A percentile compares a stretch with the other conserved stretches of the same genome.
Conservation (phyloP, 1,284 basidiomycete genomes). For the Tylopilus sp. region DNA sequence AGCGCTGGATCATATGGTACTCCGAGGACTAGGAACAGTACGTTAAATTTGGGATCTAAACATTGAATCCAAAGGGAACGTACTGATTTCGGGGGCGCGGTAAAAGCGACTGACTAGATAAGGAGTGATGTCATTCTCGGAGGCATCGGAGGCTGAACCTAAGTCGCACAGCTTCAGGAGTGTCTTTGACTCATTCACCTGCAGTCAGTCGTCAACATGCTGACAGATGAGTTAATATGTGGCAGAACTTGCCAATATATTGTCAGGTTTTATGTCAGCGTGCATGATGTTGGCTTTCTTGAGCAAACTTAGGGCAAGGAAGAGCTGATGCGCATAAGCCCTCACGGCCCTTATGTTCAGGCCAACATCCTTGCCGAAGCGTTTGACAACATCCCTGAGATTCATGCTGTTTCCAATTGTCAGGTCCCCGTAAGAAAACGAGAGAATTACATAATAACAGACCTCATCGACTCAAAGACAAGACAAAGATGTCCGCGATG, state of each 20-base stretch:
- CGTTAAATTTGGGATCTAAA: slow-evolving; percentile 17
- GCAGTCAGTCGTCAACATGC: slow-evolving; percentile 10
- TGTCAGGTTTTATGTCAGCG: slow-evolving; percentile 97
- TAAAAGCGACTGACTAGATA: slow-evolving; percentile 99
- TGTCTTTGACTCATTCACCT: slow-evolving; percentile 96
- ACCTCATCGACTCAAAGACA: slow-evolving; percentile 95
- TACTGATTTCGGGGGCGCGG: slow-evolving; percentile 98
- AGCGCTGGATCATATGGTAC: slow-evolving; percentile 91
- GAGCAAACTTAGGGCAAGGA: slow-evolving; percentile 82
- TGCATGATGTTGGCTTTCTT: slow-evolving; percentile 93
- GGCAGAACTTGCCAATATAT: slow-evolving; percentile 70
- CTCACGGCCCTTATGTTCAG: slow-evolving; percentile 96
- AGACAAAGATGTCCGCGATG: slow-evolving; percentile 95
- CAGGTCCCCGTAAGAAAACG: slow-evolving; percentile 7
- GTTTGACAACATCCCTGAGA: slow-evolving; percentile 94
- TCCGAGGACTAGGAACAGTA: slow-evolving; percentile 71
- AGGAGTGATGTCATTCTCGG: slow-evolving; percentile 96
- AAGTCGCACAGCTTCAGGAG: slow-evolving; percentile 94
- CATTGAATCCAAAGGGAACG: slow-evolving; percentile 34
- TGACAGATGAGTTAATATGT: slow-evolving; percentile 10
- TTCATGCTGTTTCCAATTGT: slow-evolving; percentile 73
- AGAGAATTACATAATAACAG: slow-evolving; percentile 22
- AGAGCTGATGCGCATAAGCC: slow-evolving; percentile 95
- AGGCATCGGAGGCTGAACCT: slow-evolving; percentile 91
- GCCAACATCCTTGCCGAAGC: slow-evolving; percentile 98